Base-by-base conservation (phyloP, 768 basidiomycete genomes). In the Mycena crocata region DNA sequence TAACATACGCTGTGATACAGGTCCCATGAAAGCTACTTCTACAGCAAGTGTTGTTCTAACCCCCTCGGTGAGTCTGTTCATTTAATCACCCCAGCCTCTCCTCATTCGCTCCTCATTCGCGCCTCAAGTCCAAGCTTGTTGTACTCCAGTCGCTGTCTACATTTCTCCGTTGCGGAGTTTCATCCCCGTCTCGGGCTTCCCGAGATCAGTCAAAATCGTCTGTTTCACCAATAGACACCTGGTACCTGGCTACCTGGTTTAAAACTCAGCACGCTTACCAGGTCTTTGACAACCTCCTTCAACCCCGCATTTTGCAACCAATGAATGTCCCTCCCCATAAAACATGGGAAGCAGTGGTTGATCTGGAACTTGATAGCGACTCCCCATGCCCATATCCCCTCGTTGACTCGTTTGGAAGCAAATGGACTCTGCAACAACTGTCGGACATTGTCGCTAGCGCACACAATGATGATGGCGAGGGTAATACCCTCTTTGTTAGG, bases 231-330 rank as follows among this genome's bases (percentile, higher is more conserved):
- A 75, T 85, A 23, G 80, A 85, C 52, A 84, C 88, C 2, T 92
- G 91, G 90, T 94, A 89, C 76, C 78, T 94, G 49, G 76, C 83
- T 12, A 77, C 87, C 10, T 87, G 87, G 21, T 95, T 95, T 74
- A 57, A 77, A 12, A 85, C 82, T 13, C 67, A 65, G 30, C 79
- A 83, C 23, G 86, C 89, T 8, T 93, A 87, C 72, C 68, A 78
- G 31, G 77, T 82, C 19, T 91, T 93, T 68, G 85, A 89, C 66
- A 70, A 77, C 13, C 71, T 86, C 21, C 74, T 92, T 34, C 76
- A 69, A 44, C 76, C 82, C 61, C 71, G 42, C 59, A 54, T 62
- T 51, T 45, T 60, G 26, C 66, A 72, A 19, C 34, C 50, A n/a
- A 46, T 50, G 19, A 55, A 45, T 23, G 48, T 23, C n/a, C 56